These are phyloP conservation scores for Cryphonectria japonica DNA, from an alignment of 2,329 filamentous ascomycete species.

Conservation along the genomic window DNA sequence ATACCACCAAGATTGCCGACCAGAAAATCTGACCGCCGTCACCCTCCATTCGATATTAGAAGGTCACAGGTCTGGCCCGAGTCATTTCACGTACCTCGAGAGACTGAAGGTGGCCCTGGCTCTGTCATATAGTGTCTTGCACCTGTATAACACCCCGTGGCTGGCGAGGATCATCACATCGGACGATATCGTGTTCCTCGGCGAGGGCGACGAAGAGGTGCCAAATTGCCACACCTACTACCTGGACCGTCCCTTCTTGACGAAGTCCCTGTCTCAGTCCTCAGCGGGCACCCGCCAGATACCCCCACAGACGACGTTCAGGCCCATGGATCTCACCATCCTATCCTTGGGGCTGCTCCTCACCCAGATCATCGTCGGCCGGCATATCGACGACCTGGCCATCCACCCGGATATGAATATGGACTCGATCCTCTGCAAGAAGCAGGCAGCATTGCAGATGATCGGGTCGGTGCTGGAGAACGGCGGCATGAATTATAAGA, in stretches of 20 bases:
- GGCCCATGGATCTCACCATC: constrained; percentile 13
- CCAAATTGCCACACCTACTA: neutral
- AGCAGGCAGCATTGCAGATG: constrained; percentile 6
- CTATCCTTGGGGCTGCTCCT: constrained; percentile 15
- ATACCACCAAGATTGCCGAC: constrained; percentile 10
- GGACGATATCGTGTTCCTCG: constrained; percentile 20
- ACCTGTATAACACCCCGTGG: constrained; percentile 28
- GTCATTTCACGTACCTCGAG: constrained; percentile 13
- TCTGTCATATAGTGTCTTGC: constrained; percentile 23
- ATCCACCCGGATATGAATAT: neutral
- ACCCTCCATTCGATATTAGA: constrained; percentile 8
- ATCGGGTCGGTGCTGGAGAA: constrained; percentile 10
- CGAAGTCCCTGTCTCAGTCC: neutral
- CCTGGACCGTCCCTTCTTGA: constrained; percentile 9
- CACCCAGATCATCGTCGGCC: constrained; percentile 14
- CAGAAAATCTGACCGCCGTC: neutral
- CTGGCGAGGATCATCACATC: constrained; percentile 22
- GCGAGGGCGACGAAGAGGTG: neutral
- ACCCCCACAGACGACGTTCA: constrained; percentile 1
- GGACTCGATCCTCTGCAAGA: constrained; percentile 9
- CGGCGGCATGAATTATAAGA: constrained; percentile 11
- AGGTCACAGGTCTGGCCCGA: neutral
- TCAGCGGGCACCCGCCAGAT: neutral
- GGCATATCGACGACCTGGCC: constrained; percentile 8
- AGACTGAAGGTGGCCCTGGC: constrained; percentile 19